Base-by-base conservation (phyloP, 225 moss, liverwort and hornwort species). In the Physcomitrium patens region DNA sequence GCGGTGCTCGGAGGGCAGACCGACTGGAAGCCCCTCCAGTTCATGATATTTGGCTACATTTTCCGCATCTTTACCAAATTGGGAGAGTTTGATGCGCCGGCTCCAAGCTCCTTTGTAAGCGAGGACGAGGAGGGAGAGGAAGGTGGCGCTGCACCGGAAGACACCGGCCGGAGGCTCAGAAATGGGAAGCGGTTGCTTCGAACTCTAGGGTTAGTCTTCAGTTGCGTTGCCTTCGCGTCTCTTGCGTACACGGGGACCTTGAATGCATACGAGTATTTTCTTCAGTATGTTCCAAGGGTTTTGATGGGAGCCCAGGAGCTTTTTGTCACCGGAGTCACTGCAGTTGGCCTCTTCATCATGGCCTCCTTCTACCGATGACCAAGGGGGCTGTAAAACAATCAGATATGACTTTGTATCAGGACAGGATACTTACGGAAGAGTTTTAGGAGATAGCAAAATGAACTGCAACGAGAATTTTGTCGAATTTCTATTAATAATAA, bases 1-100 rank as follows among this genome's bases (percentile, higher is more conserved):
- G 88, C 68, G 12, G 58, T 64, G 0, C 73, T 81, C 3, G 77
- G 88, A 53, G 81, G 87, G 41, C 85, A 83, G 31, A 89, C 94
- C 7, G 97, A 94, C 12, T 97, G 94, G 97, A 97, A 93, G 83
- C 94, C 97, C 31, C 76, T 97, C 10, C 97, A 97, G 81, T 97
- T 97, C 60, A 68, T 97, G 74, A 90, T 93, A 48, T 94, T 97
- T 68, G 90, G 83, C 37, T 94, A 94, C 74, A 90, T 89, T 46
- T 97, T 87, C 57, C 89, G 93, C 8, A 73, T 97, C 1, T 97
- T 97, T 22, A 87, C 87, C 66, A 97, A 94, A 76, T 61, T 97
- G 54, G 89, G 86, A 43, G 83, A 88, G 45, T 91, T 75, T 53
- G 94, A 93, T 48, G 71, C 93, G 5, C 63, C 84, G 20, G 9